Conservation (phyloP, 495 filamentous ascomycete species). For the Apodospora peruviana region DNA sequence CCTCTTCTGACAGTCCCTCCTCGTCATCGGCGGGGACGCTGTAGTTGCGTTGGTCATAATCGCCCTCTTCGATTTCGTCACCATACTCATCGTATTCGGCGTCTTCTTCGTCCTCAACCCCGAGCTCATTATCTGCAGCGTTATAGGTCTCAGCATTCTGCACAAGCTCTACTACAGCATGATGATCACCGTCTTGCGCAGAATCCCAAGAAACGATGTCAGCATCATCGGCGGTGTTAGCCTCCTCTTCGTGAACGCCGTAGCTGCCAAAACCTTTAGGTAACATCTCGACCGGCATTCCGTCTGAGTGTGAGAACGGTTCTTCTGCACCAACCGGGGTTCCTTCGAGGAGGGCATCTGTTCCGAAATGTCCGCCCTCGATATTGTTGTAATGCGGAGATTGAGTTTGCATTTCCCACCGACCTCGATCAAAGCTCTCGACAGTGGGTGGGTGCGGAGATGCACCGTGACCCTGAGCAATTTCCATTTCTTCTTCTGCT, state of each 20-base stretch:
- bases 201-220: background rate
- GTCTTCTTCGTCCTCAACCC: slow-evolving; percentile 16
- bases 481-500: slow-evolving; percentile 7
- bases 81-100: slow-evolving; percentile 18
- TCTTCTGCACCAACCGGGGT: slow-evolving; percentile 3
- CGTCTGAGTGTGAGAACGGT: slow-evolving; percentile 5
- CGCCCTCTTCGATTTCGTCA: slow-evolving; percentile 23
- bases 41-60: slow-evolving; percentile 26
- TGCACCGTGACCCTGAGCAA: slow-evolving; percentile 1
- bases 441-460: slow-evolving; percentile 2
- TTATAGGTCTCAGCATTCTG: slow-evolving; percentile 7
- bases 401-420: slow-evolving; percentile 21
- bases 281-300: slow-evolving; percentile 3
- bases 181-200: background rate
- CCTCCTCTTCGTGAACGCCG: background rate
- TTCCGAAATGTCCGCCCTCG: slow-evolving; percentile 21
- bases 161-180: slow-evolving; percentile 3
- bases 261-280: slow-evolving; percentile 24
- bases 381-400: slow-evolving; percentile 17
- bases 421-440: slow-evolving; percentile 13
- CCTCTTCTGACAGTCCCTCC: slow-evolving; percentile 31
- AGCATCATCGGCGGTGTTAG: background rate
- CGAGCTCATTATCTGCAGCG: slow-evolving; percentile 8
- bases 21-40: slow-evolving; percentile 22
- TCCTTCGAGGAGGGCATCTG: slow-evolving; percentile 17